A percentile compares a stretch with the other conserved stretches of the same genome.
Conservation (phyloP, 192 early-diverging fungal species). For the Coemansia sp. region DNA sequence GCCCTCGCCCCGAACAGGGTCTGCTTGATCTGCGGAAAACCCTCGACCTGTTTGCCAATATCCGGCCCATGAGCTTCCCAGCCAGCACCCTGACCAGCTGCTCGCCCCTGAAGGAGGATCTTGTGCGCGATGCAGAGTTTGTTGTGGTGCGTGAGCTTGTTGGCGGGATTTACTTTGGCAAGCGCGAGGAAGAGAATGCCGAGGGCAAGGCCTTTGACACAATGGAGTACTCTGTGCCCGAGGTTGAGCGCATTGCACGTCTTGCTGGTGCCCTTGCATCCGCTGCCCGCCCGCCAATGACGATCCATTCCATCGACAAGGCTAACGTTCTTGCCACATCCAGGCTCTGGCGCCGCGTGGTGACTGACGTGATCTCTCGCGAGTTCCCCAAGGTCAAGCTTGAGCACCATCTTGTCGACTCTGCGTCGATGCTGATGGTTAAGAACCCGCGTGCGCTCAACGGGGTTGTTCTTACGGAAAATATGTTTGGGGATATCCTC, state of each 20-base stretch:
- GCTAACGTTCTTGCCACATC: constrained; percentile 98
- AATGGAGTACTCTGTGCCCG: constrained; percentile 87
- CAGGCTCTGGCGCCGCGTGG: constrained; percentile 93
- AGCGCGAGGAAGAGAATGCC: constrained; percentile 79
- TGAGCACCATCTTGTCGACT: constrained; percentile 94
- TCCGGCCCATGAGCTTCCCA: constrained; percentile 93
- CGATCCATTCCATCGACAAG: constrained; percentile 98
- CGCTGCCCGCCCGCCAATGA: constrained; percentile 71
- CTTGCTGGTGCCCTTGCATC: constrained; percentile 85
- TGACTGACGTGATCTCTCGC: constrained; percentile 81
- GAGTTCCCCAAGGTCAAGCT: constrained; percentile 89
- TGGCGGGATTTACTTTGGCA: constrained; percentile 97
- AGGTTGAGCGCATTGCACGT: constrained; percentile 94
- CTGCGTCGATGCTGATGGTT: constrained; percentile 96
- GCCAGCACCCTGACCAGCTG: constrained; percentile 73
- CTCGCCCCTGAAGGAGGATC: constrained; percentile 88
- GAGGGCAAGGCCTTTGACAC: constrained; percentile 89
- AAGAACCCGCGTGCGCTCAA: constrained; percentile 87
- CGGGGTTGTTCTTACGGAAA: constrained; percentile 95
- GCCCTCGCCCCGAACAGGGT: constrained; percentile 92
- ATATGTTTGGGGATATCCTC: constrained; percentile 99
- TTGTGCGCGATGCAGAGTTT: constrained; percentile 90
- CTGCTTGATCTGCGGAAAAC: constrained; percentile 88
- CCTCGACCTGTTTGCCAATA: constrained; percentile 94
- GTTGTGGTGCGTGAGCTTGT: constrained; percentile 93